These are phyloP conservation scores for Podospora bellae-mahoneyi DNA, from an alignment of 495 filamentous ascomycete genomes.

Conservation along the genomic window DNA sequence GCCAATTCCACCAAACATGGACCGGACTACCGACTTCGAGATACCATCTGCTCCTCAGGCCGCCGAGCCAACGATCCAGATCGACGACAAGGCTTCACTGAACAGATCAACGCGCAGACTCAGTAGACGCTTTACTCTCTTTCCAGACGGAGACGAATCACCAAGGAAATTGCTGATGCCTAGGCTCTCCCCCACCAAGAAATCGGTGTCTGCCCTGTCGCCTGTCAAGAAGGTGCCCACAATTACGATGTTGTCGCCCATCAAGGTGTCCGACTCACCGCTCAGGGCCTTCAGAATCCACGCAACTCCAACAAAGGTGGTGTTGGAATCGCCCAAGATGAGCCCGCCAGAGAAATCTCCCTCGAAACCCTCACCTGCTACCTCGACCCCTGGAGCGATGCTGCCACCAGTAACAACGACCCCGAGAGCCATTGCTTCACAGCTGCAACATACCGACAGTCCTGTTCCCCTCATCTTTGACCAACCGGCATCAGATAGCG, in stretches of 20 bases:
- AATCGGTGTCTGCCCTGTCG: constrained; percentile 15
- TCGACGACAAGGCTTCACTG: constrained; percentile 25
- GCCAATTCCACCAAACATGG: constrained; percentile 29
- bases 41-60: constrained; percentile 15
- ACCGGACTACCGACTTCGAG: constrained; percentile 25
- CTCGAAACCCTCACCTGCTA: constrained; percentile 20
- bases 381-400: not conserved
- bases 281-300: constrained; percentile 25
- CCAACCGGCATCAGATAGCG: constrained; percentile 22
- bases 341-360: constrained; percentile 22
- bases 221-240: constrained; percentile 25
- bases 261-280: constrained; percentile 31
- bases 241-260: constrained; percentile 16
- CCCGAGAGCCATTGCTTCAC: not conserved
- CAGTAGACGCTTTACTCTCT: constrained; percentile 31
- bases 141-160: constrained; percentile 22
- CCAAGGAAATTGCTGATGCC: constrained; percentile 23
- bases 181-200: constrained; percentile 22
- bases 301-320: constrained; percentile 29
- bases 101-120: constrained; percentile 28
- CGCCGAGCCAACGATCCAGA: constrained; percentile 16
- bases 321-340: constrained; percentile 27
- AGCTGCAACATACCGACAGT: constrained; percentile 5
- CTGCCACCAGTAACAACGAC: not conserved
- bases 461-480: constrained; percentile 31